Percentiles rank a stretch among this genome's conserved stretches.
These are phyloP conservation scores for Collariella sp. DNA, from an alignment of 495 filamentous ascomycete species.

Conservation along the genomic window DNA sequence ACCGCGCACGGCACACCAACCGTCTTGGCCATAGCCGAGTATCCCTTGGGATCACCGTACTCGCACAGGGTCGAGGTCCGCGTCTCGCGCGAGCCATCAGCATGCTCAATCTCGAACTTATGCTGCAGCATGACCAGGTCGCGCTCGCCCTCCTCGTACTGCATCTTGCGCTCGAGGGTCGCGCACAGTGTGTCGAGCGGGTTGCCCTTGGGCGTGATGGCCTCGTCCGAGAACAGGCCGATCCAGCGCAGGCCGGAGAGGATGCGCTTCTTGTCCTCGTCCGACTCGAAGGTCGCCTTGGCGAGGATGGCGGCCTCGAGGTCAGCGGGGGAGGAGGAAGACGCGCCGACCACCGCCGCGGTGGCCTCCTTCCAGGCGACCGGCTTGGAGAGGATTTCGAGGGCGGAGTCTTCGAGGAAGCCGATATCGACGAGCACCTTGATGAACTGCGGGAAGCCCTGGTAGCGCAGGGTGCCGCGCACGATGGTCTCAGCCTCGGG, in stretches of 20 bases:
- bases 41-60: slow-evolving; percentile 75
- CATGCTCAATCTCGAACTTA: slow-evolving; percentile 81
- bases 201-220: slow-evolving; percentile 66
- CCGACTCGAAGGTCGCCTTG: slow-evolving; percentile 62
- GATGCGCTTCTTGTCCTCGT: slow-evolving; percentile 68
- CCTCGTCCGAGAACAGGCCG: slow-evolving; percentile 71
- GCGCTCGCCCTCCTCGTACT: slow-evolving; percentile 73
- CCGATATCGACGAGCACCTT: slow-evolving; percentile 79
- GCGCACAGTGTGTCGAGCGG: slow-evolving; percentile 86
- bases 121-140: slow-evolving; percentile 80
- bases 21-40: slow-evolving; percentile 79
- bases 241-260: slow-evolving; percentile 75
- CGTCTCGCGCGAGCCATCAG: slow-evolving; percentile 61
- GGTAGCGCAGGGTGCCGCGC: slow-evolving; percentile 69
- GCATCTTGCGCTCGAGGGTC: slow-evolving; percentile 85
- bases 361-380: slow-evolving; percentile 76
- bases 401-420: slow-evolving; percentile 63
- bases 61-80: slow-evolving; percentile 74
- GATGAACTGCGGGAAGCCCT: slow-evolving; percentile 83
- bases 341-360: slow-evolving; percentile 59
- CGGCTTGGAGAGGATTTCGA: slow-evolving; percentile 51
- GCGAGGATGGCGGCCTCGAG: slow-evolving; percentile 62
- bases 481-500: slow-evolving; percentile 72
- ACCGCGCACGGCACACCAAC: slow-evolving; percentile 34
- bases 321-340: slow-evolving; percentile 53